Percentiles rank a stretch among this genome's conserved stretches.
phyloP scores from a whole-genome alignment of 768 basidiomycete genomes.

The Tylopilus sp. region DNA sequence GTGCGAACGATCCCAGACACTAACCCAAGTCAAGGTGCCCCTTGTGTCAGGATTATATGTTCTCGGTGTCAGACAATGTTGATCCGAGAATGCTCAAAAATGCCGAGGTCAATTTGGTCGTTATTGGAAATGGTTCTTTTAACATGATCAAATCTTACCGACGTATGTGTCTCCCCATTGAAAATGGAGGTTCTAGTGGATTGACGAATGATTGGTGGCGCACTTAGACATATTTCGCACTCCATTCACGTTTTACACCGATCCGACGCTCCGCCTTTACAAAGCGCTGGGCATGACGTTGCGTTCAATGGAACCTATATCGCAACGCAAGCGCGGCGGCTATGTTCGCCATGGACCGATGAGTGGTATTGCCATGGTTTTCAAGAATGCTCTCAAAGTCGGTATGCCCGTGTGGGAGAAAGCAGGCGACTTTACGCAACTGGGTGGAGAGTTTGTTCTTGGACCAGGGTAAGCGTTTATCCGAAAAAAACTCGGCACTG shows the following conservation, averaged over 20 bases:
- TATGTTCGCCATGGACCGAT: slow-evolving; percentile 68
- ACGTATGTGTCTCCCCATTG: slow-evolving; percentile 36
- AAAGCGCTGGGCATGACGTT: slow-evolving; percentile 72
- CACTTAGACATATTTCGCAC: slow-evolving; percentile 61
- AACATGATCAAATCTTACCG: slow-evolving; percentile 75
- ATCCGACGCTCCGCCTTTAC: slow-evolving; percentile 69
- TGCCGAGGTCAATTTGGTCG: slow-evolving; percentile 56
- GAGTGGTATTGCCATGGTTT: slow-evolving; percentile 70
- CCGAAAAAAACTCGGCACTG: slow-evolving; percentile 10
- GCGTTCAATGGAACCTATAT: slow-evolving; percentile 40
- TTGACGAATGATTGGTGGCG: neutral
- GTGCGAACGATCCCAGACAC: neutral
- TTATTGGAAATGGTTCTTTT: slow-evolving; percentile 77
- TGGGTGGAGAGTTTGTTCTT: slow-evolving; percentile 88
- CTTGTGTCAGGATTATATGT: slow-evolving; percentile 84
- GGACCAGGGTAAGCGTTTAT: slow-evolving; percentile 54
- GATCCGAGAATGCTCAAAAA: slow-evolving; percentile 44
- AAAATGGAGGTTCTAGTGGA: neutral
- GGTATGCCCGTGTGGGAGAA: slow-evolving; percentile 82
- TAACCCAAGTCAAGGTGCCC: slow-evolving; percentile 53
- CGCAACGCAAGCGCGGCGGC: slow-evolving; percentile 43
- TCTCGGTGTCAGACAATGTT: slow-evolving; percentile 53
- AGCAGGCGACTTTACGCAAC: slow-evolving; percentile 71
- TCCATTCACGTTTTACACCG: slow-evolving; percentile 75
- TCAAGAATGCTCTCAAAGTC: slow-evolving; percentile 63